Evolutionary conservation across 306 rosid genomes (phyloP).

Genomic region (Citrullus colocynthis): DNA sequence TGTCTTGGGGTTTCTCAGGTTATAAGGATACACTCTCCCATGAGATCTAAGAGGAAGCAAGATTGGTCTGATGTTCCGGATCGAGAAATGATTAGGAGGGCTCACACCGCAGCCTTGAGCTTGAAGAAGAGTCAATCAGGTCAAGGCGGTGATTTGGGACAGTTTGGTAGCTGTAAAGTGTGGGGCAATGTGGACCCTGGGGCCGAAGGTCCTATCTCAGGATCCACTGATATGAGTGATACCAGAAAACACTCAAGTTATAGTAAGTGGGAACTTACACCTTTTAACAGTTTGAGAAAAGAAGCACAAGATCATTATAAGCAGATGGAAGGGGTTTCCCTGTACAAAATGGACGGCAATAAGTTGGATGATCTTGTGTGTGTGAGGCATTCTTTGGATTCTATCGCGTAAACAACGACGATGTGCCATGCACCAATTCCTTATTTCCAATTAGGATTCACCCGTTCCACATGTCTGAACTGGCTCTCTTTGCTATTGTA

Average conservation of each 20-base stretch:
- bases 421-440: neutral
- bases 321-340: slow-evolving; percentile 79
- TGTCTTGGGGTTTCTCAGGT: slow-evolving; percentile 40
- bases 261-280: slow-evolving; percentile 82
- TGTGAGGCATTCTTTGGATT: slow-evolving; percentile 52
- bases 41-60: slow-evolving; percentile 79
- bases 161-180: slow-evolving; percentile 88
- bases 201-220: slow-evolving; percentile 61
- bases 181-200: slow-evolving; percentile 64
- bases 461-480: neutral
- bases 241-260: slow-evolving; percentile 59
- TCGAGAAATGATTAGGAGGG: slow-evolving; percentile 57
- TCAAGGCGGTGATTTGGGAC: slow-evolving; percentile 42
- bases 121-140: slow-evolving; percentile 35
- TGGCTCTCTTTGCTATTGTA: neutral
- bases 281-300: slow-evolving; percentile 59
- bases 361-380: slow-evolving; percentile 93
- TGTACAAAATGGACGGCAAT: slow-evolving; percentile 93
- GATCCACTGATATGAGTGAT: slow-evolving; percentile 81
- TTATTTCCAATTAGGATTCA: neutral
- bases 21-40: slow-evolving; percentile 87
- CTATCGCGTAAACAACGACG: neutral
- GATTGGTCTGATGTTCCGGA: slow-evolving; percentile 89
- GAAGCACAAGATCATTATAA: slow-evolving; percentile 59
- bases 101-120: slow-evolving; percentile 69